Conservation (phyloP, 2,329 filamentous ascomycete genomes). For the Cryphonectria naterciae region DNA sequence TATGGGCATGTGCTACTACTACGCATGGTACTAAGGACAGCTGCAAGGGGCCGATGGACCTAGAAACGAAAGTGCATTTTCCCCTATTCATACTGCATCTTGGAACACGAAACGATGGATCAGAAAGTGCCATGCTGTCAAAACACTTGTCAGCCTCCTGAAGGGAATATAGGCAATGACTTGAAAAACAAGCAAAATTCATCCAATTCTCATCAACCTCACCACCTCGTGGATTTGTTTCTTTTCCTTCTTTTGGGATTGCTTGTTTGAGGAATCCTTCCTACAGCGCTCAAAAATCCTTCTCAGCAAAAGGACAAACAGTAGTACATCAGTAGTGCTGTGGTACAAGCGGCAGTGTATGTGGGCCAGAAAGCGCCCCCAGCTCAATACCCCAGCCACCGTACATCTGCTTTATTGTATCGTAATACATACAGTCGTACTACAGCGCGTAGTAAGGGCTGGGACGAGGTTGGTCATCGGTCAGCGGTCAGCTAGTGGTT, state of each 20-base stretch:
- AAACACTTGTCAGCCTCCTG: neutral
- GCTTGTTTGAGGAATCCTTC: neutral
- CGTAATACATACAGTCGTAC: neutral
- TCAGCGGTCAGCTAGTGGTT: too few relatives aligned
- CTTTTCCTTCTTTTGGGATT: too few relatives aligned
- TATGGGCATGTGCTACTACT: neutral
- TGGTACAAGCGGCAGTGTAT: too few relatives aligned
- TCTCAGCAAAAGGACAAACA: neutral
- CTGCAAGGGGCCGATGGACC: constrained; percentile 1
- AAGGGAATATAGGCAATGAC: neutral
- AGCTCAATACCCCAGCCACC: neutral
- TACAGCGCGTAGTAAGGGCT: too few relatives aligned
- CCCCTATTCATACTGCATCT: neutral
- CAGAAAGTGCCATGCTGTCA: neutral
- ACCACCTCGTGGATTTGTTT: neutral
- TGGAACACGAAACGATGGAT: neutral
- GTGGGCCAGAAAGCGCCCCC: too few relatives aligned
- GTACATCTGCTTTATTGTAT: neutral
- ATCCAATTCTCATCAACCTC: neutral
- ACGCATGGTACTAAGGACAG: neutral
- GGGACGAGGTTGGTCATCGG: too few relatives aligned
- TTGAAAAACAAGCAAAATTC: neutral
- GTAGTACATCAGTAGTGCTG: neutral
- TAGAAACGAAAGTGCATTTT: neutral
- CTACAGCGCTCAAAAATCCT: neutral